Base-by-base conservation (phyloP, 148 eudicot species). In the Vaccinium corymbosum region DNA sequence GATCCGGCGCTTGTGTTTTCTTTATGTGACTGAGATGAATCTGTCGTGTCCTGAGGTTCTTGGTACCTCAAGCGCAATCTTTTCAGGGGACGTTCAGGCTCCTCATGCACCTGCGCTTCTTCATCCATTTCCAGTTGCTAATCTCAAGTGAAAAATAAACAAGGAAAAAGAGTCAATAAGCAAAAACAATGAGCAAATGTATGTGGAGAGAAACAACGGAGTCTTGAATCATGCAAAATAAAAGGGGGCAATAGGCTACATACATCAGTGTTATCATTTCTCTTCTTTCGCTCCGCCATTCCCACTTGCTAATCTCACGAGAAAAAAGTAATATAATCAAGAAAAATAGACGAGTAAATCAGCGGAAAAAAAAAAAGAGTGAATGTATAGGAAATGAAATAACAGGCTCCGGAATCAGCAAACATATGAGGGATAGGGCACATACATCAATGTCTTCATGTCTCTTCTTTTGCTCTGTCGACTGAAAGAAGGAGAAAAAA, bases 1-100 rank as follows among this genome's bases (percentile, higher is more conserved):
- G 90, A 25, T 20, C 32, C 87, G 53, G 79, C 82, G 51, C 85
- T 85, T 17, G 22, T 22, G 6, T 77, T 78, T 55, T 85, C 87
- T 64, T 9, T 25, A 73, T 46, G 75, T 7, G 83, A 73, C 79
- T 38, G 59, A 38, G 88, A 81, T 27, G 84, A 6, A 29, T 56
- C 81, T 25, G 78, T 71, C 22, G 29, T 52, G 46, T 59, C 86
- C 61, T 83, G 89, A 76, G 80, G 87, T 55, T 87, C 86, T 89
- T 88, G 93, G 84, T 89, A 76, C 84, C 86, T 89, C 74, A 73
- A 76, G 61, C 96, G 91, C 86, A 91, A 84, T 86, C 98, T 92
- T 86, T 97, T 97, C 75, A 94, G 84, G n/a, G 97, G 99, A 48
- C 90, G 90, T 86, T 91, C 97, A 86, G 89, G 86, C 85, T 92